phyloP scores from a whole-genome alignment of 2,329 filamentous ascomycete species.

The Fusarium nanum region DNA sequence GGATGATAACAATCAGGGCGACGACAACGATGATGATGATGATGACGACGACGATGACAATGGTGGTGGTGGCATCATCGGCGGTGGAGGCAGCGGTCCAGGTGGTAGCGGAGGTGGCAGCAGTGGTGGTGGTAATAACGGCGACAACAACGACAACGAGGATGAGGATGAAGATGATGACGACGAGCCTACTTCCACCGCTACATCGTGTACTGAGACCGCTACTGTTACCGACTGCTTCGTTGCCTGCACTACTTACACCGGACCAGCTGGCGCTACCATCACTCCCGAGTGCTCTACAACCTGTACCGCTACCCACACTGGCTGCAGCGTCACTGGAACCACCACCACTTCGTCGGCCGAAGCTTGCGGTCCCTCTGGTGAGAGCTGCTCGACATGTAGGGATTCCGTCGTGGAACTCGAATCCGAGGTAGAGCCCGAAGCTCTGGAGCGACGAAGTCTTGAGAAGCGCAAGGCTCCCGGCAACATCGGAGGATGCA shows the following conservation, averaged over 20 bases:
- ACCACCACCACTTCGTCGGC: slow-evolving; percentile 13
- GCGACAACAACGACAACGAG: background rate
- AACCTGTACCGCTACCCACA: slow-evolving; percentile 26
- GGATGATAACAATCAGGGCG: background rate
- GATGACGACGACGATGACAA: background rate
- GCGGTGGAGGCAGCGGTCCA: background rate
- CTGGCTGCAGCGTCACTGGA: slow-evolving; percentile 18
- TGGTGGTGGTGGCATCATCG: background rate
- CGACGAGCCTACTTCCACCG: background rate
- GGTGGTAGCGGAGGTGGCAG: background rate
- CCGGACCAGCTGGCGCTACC: background rate
- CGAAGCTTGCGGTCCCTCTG: background rate
- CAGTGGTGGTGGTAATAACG: background rate
- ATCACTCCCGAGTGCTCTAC: slow-evolving; percentile 13
- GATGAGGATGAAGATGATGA: slow-evolving; percentile 9
- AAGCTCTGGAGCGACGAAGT: background rate
- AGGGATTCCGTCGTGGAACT: too few species aligned
- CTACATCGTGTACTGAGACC: slow-evolving; percentile 15
- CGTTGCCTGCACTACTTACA: slow-evolving; percentile 32
- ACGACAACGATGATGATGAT: background rate
- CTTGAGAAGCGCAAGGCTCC: background rate
- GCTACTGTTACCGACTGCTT: slow-evolving; percentile 32
- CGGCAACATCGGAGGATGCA: background rate
- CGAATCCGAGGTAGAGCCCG: background rate
- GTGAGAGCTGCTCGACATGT: background rate